These are phyloP conservation scores for Paralagenidium karlingii DNA, from an alignment of 352 stramenopile species.

Conservation along the genomic window DNA sequence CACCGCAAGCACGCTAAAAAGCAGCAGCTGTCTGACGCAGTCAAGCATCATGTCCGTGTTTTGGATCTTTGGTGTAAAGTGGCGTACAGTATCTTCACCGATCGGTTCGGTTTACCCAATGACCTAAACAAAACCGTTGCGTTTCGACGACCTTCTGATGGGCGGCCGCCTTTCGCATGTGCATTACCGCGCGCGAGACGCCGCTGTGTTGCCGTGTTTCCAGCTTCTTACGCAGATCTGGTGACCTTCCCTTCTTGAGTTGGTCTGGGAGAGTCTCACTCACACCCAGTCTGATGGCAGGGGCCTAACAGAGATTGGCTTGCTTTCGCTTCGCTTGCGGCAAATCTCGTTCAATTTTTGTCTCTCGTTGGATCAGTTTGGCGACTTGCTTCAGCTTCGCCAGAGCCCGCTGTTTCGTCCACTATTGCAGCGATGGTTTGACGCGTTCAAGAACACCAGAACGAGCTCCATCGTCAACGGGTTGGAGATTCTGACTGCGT, in stretches of 20 bases:
- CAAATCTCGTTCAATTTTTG: constrained; percentile 69
- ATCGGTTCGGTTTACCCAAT: too few relatives aligned
- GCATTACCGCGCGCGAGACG: constrained; percentile 62
- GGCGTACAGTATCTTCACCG: too few relatives aligned
- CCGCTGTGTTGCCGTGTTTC: constrained; percentile 40
- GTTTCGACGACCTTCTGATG: too few relatives aligned
- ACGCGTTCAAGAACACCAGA: constrained; percentile 50
- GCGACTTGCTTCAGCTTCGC: constrained; percentile 42
- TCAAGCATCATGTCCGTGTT: too few relatives aligned
- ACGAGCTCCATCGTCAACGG: constrained; percentile 50
- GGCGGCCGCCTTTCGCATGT: constrained; percentile 59
- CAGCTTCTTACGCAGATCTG: constrained; percentile 55
- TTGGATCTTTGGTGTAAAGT: too few relatives aligned
- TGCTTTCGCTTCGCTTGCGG: constrained; percentile 38
- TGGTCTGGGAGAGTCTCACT: not conserved
- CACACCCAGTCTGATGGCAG: constrained; percentile 5
- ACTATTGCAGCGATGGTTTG: constrained; percentile 45
- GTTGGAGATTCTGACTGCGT: constrained; percentile 46
- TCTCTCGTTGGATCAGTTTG: constrained; percentile 43
- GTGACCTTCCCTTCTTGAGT: constrained; percentile 7
- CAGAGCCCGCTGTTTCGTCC: constrained; percentile 40
- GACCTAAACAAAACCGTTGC: too few relatives aligned
- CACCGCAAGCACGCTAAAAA: too few relatives aligned
- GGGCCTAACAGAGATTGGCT: constrained; percentile 35
- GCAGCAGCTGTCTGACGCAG: too few relatives aligned